Evolutionary conservation across 371 early-diverging fungal genomes (phyloP), one percentile per base, ranked within the genome.

Genomic region (Chytridium lagenaria): DNA sequence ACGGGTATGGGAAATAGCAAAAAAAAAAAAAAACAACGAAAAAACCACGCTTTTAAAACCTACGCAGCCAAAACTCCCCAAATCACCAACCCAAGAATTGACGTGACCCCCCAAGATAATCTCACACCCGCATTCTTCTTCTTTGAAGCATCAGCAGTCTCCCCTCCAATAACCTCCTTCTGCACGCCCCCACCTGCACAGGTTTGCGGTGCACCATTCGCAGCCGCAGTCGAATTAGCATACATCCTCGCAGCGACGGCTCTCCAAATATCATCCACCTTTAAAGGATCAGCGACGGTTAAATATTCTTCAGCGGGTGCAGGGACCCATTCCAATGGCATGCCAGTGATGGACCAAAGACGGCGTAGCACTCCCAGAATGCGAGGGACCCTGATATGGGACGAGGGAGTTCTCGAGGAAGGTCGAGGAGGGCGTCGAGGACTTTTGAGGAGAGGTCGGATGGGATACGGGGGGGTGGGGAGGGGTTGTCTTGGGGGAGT

Each of bases 301-400:
- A 71, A 26, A n/a, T 33, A 50, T 7, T 31, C 38, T 36, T 71
- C 71, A 16, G 50, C 49, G 16, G 31, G 34, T 30, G 12, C 50
- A 22, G 28, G n/a, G 22, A 71, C 64, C 63, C 63, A 71, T 1
- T 71, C 71, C 12, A 30, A 19, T 15, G 63, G 63, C 22, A 55
- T 26, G 57, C 57, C 57, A 10, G 57, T 55, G 57, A 55, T 23
- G 57, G 57, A 5, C 57, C 57, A 23, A 55, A 55, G 3, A 37
- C 34, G 23, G 37, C 30, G 23, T 63, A 63, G 33, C 34, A 30
- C 23, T 63, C 63, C 34, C 37, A 63, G 63, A 63, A 63, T 19
- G 63, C 63, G 12, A 63, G 37, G 19, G 63, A 34, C 12, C 67
- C 67, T 3, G 23, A n/a, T 2, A 66, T 36, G 38, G 67, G 67